These are phyloP conservation scores for Lipomyces sp. DNA, from an alignment of 805 yeast species.

Conservation along the genomic window DNA sequence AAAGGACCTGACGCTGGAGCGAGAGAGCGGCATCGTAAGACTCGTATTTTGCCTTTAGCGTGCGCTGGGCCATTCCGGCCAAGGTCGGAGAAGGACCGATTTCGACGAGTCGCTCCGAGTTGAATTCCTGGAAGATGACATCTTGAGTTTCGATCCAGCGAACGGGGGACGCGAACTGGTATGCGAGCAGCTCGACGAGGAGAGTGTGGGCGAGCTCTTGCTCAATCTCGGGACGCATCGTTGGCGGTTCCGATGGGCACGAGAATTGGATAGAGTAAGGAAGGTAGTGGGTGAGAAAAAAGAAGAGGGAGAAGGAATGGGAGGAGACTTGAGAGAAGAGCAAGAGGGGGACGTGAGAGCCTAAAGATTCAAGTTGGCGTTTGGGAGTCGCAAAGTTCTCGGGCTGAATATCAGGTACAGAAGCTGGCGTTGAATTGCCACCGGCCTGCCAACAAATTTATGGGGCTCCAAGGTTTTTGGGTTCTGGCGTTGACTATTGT, in stretches of 20 bases:
- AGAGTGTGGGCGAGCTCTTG: constrained; percentile 96
- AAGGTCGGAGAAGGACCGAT: constrained; percentile 99
- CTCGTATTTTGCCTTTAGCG: constrained; percentile 93
- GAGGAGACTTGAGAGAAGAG: constrained; percentile 10
- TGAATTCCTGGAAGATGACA: constrained; percentile 89
- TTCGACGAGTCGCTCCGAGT: constrained; percentile 96
- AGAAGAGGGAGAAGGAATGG: constrained; percentile 4
- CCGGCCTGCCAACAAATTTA: background rate
- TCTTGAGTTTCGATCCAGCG: constrained; percentile 99
- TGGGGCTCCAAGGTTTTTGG: too few relatives aligned
- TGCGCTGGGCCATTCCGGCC: constrained; percentile 98
- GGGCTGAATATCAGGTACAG: background rate
- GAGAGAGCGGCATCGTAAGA: constrained; percentile 96
- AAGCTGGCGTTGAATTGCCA: too few relatives aligned
- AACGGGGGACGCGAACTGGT: constrained; percentile 99
- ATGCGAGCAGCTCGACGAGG: constrained; percentile 93
- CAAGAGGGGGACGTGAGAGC: constrained; percentile 6
- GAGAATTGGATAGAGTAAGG: constrained; percentile 1
- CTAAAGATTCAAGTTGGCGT: background rate
- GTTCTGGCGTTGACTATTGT: too few relatives aligned
- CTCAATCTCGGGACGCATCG: constrained; percentile 91
- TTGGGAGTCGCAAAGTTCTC: background rate
- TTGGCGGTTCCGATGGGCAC: constrained; percentile 3
- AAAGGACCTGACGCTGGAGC: constrained; percentile 88
- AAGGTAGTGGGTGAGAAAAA: constrained; percentile 6